A percentile compares a stretch with the other conserved stretches of the same genome.
phyloP scores from a whole-genome alignment of 495 filamentous ascomycete species.

The Podospora conica region DNA sequence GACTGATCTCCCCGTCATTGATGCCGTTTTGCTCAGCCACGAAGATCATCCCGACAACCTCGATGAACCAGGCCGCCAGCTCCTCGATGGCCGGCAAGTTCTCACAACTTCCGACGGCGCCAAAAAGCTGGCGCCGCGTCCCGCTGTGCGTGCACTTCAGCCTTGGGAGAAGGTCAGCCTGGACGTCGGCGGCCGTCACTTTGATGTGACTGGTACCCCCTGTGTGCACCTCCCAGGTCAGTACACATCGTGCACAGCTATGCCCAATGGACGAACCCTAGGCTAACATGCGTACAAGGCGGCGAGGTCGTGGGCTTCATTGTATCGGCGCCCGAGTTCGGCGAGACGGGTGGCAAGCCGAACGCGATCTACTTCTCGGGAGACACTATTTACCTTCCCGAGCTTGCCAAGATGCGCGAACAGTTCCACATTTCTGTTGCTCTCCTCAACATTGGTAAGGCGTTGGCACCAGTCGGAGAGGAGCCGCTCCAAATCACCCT shows the following conservation, averaged over 20 bases:
- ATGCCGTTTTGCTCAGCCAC: conserved; percentile 48
- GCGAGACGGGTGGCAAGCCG: conserved; percentile 33
- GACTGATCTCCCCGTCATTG: conserved; percentile 41
- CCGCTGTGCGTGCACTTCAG: conserved; percentile 37
- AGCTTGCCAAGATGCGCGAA: conserved; percentile 31
- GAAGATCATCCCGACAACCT: conserved; percentile 54
- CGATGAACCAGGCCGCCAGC: conserved; percentile 33
- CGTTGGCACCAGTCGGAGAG: conserved; percentile 21
- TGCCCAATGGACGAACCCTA: too few relatives aligned
- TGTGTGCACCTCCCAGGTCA: conserved; percentile 42
- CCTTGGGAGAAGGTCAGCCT: conserved; percentile 21
- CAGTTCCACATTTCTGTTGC: conserved; percentile 33
- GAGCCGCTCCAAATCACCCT: conserved; percentile 42
- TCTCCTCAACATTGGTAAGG: conserved; percentile 36
- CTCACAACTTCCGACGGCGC: conserved; percentile 48
- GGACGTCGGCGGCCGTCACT: conserved; percentile 32
- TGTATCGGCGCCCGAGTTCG: conserved; percentile 36
- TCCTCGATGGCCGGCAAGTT: conserved; percentile 45
- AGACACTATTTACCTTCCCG: conserved; percentile 48
- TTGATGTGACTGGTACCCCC: conserved; percentile 45
- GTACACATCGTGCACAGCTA: too few relatives aligned
- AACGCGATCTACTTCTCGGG: conserved; percentile 53
- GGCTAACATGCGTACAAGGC: too few relatives aligned
- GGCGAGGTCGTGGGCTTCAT: conserved; percentile 48
- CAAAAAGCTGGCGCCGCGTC: conserved; percentile 36